A percentile compares a stretch with the other conserved stretches of the same genome.
phyloP scores from a whole-genome alignment of 768 basidiomycete genomes.

The Suillus spraguei region DNA sequence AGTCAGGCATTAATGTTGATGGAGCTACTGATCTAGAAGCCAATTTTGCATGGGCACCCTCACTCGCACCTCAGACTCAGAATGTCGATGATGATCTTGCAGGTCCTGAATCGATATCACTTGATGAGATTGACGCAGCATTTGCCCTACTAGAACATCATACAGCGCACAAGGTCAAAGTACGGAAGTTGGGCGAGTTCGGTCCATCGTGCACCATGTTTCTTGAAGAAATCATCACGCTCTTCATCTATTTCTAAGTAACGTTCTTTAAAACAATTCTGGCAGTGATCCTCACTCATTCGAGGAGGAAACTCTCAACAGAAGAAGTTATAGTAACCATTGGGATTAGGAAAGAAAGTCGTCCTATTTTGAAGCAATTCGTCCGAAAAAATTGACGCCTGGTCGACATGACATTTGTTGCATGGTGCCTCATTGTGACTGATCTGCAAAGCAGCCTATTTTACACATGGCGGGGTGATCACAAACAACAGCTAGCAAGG shows the following conservation, averaged over 20 bases:
- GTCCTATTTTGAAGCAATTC: slow-evolving; percentile 18
- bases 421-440: slow-evolving; percentile 27
- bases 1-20: too few species aligned
- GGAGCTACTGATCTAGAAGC: too few species aligned
- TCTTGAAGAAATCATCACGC: slow-evolving; percentile 19
- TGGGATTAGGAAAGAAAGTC: not conserved
- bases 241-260: slow-evolving; percentile 5
- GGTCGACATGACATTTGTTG: slow-evolving; percentile 25
- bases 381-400: slow-evolving; percentile 17
- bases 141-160: too few species aligned
- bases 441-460: slow-evolving; percentile 27
- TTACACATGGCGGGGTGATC: slow-evolving; percentile 35
- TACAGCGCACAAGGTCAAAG: slow-evolving; percentile 27
- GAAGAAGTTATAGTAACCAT: not conserved
- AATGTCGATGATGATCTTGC: too few species aligned
- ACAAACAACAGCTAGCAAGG: slow-evolving; percentile 29
- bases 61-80: too few species aligned
- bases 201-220: slow-evolving; percentile 28
- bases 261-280: slow-evolving; percentile 15
- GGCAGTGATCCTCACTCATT: slow-evolving; percentile 16
- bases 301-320: slow-evolving; percentile 9
- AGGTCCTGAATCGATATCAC: too few species aligned
- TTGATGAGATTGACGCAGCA: too few species aligned
- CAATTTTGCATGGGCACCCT: too few species aligned
- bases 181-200: slow-evolving; percentile 29